Conservation (phyloP, 169 alveolate species). For the Fabrea salina region DNA sequence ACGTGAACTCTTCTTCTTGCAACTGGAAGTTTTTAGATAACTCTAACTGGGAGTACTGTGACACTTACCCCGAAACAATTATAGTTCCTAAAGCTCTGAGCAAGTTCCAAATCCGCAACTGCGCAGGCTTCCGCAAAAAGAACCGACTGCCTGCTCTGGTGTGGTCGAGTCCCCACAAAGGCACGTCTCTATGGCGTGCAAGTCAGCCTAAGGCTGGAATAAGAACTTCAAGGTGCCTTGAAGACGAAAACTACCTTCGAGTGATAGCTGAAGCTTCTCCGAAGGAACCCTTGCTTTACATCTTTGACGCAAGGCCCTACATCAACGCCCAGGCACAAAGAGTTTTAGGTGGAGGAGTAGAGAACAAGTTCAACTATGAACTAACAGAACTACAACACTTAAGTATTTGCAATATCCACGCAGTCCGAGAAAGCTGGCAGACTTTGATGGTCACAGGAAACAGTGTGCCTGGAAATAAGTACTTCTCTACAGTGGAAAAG, state of each 20-base stretch:
- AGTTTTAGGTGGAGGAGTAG: slow-evolving; percentile 35
- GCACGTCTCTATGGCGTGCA: slow-evolving; percentile 20
- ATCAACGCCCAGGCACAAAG: slow-evolving; percentile 28
- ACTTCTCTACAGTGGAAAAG: slow-evolving; percentile 18
- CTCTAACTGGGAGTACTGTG: not conserved
- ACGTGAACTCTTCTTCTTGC: not conserved
- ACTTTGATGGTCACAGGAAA: not conserved
- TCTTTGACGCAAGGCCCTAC: slow-evolving; percentile 32
- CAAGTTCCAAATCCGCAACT: not conserved
- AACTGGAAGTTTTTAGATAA: slow-evolving; percentile 20
- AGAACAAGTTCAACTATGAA: slow-evolving; percentile 19
- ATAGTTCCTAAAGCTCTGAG: slow-evolving; percentile 21
- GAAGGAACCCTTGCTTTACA: not conserved
- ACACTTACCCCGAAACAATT: slow-evolving; percentile 16
- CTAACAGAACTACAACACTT: slow-evolving; percentile 9
- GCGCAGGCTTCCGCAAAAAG: slow-evolving; percentile 14
- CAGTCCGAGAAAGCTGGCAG: slow-evolving; percentile 26
- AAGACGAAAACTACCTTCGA: slow-evolving; percentile 21
- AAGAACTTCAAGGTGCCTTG: slow-evolving; percentile 16
- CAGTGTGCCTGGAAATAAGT: not conserved
- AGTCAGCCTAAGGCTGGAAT: slow-evolving; percentile 29
- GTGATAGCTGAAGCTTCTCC: slow-evolving; percentile 6
- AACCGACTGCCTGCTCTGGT: slow-evolving; percentile 21
- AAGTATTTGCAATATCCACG: slow-evolving; percentile 27
- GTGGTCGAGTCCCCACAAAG: not conserved